Conservation (phyloP, 257 asterid species). For the Galeopsis tetrahit region DNA sequence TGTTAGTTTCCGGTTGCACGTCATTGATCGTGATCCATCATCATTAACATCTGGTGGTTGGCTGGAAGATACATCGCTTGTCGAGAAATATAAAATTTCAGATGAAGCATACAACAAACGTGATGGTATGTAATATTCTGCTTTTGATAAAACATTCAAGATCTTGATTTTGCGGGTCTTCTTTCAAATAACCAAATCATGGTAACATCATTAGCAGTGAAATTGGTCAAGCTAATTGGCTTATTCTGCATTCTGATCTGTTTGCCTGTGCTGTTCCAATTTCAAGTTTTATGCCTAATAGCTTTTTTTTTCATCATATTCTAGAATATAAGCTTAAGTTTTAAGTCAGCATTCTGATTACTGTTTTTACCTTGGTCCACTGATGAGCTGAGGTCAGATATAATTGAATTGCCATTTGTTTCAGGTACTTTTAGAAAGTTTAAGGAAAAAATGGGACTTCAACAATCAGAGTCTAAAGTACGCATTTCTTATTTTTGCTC, state of each 20-base stretch:
- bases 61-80: constrained; percentile 95
- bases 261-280: not conserved
- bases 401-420: constrained; percentile 34
- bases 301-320: not conserved
- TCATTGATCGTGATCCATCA: constrained; percentile 88
- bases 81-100: constrained; percentile 92
- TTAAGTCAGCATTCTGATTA: constrained; percentile 17
- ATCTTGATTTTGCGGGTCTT: constrained; percentile 21
- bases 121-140: constrained; percentile 56
- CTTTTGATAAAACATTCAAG: constrained; percentile 16
- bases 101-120: constrained; percentile 88
- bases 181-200: constrained; percentile 10
- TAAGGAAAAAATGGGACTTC: constrained; percentile 76
- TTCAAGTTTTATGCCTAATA: constrained; percentile 16
- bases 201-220: not conserved
- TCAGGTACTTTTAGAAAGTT: constrained; percentile 94
- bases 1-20: constrained; percentile 76
- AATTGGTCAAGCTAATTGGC: constrained; percentile 6
- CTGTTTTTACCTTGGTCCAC: constrained; percentile 1
- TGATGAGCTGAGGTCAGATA: not conserved
- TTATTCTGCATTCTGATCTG: constrained; percentile 22
- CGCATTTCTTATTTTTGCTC: constrained; percentile 16
- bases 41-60: constrained; percentile 97
- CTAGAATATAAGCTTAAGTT: not conserved
- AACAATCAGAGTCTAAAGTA: constrained; percentile 69